These are phyloP conservation scores for Eucalyptus decipiens DNA, from an alignment of 345 rosid species.

Conservation along the genomic window DNA sequence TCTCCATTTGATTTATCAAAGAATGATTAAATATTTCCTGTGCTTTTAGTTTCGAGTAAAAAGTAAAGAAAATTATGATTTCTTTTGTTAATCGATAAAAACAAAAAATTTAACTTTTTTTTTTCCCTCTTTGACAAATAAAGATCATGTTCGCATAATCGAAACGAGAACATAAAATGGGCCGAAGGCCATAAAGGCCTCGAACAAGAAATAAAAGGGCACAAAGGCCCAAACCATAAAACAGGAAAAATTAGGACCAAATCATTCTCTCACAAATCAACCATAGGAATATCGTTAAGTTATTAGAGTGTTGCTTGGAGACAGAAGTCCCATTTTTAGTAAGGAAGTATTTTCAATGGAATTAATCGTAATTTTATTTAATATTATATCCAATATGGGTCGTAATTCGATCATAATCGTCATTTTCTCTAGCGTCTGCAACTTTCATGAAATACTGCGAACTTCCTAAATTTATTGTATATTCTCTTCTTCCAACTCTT, in stretches of 20 bases:
- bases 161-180: background rate
- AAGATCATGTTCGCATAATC: background rate
- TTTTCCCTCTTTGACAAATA: background rate
- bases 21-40: background rate
- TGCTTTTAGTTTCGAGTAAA: background rate
- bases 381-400: background rate
- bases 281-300: too few relatives aligned
- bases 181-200: background rate
- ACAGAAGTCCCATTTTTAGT: too few relatives aligned
- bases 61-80: background rate
- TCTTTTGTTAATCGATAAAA: background rate
- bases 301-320: too few relatives aligned
- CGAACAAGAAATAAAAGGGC: background rate
- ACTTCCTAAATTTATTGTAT: background rate
- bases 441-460: background rate
- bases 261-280: too few relatives aligned
- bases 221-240: background rate
- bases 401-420: background rate
- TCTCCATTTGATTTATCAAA: background rate
- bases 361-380: background rate
- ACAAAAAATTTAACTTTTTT: background rate
- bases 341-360: background rate
- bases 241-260: background rate
- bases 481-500: background rate
- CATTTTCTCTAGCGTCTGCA: background rate